These are phyloP conservation scores for Malassezia brasiliensis DNA, from an alignment of 1,284 basidiomycete genomes.

Conservation along the genomic window DNA sequence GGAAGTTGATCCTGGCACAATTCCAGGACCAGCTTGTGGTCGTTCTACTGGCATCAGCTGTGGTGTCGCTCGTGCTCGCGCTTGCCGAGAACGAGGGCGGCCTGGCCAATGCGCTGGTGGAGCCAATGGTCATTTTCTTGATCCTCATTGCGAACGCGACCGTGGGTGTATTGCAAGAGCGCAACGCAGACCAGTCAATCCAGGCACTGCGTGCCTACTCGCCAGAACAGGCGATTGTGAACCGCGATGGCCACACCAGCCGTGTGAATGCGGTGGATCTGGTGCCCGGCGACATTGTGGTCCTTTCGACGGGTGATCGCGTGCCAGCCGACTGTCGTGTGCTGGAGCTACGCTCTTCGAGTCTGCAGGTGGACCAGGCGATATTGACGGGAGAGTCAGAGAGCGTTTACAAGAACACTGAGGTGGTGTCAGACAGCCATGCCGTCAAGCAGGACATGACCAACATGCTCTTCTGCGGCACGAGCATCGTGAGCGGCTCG, in stretches of 20 bases:
- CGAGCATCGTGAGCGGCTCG: slow-evolving; percentile 39
- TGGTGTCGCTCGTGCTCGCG: slow-evolving; percentile 45
- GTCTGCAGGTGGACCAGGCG: slow-evolving; percentile 45
- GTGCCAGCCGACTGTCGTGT: slow-evolving; percentile 45
- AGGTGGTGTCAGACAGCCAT: slow-evolving; percentile 25
- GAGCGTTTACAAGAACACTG: slow-evolving; percentile 40
- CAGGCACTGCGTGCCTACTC: slow-evolving; percentile 45
- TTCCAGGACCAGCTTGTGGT: slow-evolving; percentile 57
- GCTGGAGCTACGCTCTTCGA: slow-evolving; percentile 36
- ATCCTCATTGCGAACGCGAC: slow-evolving; percentile 47
- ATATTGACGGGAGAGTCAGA: slow-evolving; percentile 46
- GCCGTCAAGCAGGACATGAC: slow-evolving; percentile 48
- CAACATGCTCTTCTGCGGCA: slow-evolving; percentile 46
- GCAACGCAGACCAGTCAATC: slow-evolving; percentile 46
- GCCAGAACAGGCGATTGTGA: slow-evolving; percentile 38
- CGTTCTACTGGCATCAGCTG: slow-evolving; percentile 43
- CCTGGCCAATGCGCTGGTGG: slow-evolving; percentile 42
- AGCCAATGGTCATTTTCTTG: slow-evolving; percentile 46
- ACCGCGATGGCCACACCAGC: slow-evolving; percentile 28
- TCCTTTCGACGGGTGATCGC: slow-evolving; percentile 44
- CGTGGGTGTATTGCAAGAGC: slow-evolving; percentile 46
- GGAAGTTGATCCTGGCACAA: slow-evolving; percentile 88
- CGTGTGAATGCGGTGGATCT: slow-evolving; percentile 33
- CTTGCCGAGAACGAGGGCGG: slow-evolving; percentile 38
- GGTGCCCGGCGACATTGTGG: slow-evolving; percentile 45